phyloP scores from a whole-genome alignment of 805 yeast genomes.

The Phaffomyces antillensis region DNA sequence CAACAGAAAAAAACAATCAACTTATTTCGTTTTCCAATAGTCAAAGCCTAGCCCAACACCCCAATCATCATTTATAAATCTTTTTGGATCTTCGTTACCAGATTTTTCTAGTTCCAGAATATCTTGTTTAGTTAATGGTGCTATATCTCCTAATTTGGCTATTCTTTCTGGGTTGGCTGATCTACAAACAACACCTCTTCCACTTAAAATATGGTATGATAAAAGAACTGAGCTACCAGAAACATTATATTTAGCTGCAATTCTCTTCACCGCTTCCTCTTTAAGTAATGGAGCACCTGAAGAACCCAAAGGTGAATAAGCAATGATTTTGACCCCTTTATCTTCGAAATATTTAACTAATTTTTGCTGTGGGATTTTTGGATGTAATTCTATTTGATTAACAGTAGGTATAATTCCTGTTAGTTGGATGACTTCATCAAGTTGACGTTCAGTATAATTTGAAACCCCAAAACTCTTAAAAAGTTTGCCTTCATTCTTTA shows the following conservation, averaged over 20 bases:
- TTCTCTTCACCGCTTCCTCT: constrained; percentile 38
- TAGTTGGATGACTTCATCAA: constrained; percentile 34
- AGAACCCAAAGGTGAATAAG: constrained; percentile 61
- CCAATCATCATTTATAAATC: constrained; percentile 25
- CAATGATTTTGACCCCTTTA: constrained; percentile 46
- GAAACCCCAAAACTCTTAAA: constrained; percentile 53
- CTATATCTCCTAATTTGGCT: constrained; percentile 29
- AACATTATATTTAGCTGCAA: constrained; percentile 51
- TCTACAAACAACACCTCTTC: constrained; percentile 60
- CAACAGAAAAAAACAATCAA: neutral
- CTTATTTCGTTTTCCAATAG: constrained; percentile 8
- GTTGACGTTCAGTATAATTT: constrained; percentile 36
- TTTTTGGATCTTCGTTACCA: constrained; percentile 26
- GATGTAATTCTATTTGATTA: constrained; percentile 67
- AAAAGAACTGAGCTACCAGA: constrained; percentile 49
- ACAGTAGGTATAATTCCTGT: constrained; percentile 45
- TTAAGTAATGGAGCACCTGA: constrained; percentile 57
- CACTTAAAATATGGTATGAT: constrained; percentile 59
- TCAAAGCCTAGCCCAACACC: constrained; percentile 16
- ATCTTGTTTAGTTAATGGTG: constrained; percentile 36
- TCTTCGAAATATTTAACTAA: constrained; percentile 44
- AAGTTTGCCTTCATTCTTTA: constrained; percentile 39
- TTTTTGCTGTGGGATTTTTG: constrained; percentile 58
- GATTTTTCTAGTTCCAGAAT: constrained; percentile 28
- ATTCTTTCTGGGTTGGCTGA: constrained; percentile 65